A percentile compares a stretch with the other conserved stretches of the same genome.
phyloP scores from a whole-genome alignment of 306 rosid species.

The Mimosa bimucronata region DNA sequence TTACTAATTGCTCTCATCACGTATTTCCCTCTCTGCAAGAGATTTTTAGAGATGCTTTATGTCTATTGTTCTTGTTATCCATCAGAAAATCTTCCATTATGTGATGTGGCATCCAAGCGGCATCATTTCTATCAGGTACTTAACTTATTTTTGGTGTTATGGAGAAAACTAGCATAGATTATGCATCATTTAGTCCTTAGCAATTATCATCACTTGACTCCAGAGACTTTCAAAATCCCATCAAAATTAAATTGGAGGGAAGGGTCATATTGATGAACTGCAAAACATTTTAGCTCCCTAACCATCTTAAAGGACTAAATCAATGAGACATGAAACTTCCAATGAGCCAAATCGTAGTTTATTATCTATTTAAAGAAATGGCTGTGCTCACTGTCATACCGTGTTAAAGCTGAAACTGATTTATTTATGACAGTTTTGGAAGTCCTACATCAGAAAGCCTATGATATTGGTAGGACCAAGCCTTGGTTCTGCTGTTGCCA shows the following conservation, averaged over 20 bases:
- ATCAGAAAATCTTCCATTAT: conserved; percentile 63
- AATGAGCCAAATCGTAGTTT: neutral
- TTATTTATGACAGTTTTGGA: conserved; percentile 69
- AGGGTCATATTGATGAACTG: neutral
- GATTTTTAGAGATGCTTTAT: neutral
- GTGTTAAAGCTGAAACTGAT: conserved; percentile 15
- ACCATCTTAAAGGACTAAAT: neutral
- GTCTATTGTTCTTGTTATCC: conserved; percentile 21
- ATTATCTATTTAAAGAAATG: conserved; percentile 5
- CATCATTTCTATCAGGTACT: conserved; percentile 73
- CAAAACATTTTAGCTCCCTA: neutral
- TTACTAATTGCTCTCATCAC: conserved; percentile 8
- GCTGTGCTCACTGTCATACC: conserved; percentile 1
- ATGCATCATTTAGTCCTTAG: neutral
- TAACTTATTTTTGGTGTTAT: conserved; percentile 3
- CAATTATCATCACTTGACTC: neutral
- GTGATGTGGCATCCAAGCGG: conserved; percentile 68
- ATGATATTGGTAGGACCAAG: conserved; percentile 86
- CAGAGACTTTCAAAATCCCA: neutral
- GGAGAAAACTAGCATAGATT: neutral
- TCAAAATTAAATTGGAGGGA: neutral
- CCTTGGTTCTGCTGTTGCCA: conserved; percentile 89
- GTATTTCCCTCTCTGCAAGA: neutral
- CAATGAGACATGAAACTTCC: neutral
- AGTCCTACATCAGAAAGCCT: conserved; percentile 63